Evolutionary conservation across 352 stramenopile species (phyloP).

Genomic region (Pilasporangium apinafurcum): DNA sequence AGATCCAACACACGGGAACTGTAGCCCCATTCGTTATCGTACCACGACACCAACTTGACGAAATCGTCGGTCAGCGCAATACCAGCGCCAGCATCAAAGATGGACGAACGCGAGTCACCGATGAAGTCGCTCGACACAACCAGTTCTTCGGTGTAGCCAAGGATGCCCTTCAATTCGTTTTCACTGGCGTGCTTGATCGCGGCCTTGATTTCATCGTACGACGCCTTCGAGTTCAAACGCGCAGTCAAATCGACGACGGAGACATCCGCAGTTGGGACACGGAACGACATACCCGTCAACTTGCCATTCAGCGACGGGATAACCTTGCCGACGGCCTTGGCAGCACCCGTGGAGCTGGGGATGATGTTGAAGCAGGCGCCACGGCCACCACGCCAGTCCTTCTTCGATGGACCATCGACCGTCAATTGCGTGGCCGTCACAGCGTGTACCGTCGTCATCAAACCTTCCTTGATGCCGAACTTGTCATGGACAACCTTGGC

Average conservation of each 20-base stretch:
- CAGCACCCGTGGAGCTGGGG: conserved; percentile 95
- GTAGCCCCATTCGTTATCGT: conserved; percentile 99
- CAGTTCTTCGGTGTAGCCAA: conserved; percentile 97
- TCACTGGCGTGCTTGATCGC: conserved; percentile 94
- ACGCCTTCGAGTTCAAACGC: conserved; percentile 84
- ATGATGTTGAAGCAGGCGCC: conserved; percentile 99
- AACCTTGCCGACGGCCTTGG: conserved; percentile 99
- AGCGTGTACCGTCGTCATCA: conserved; percentile 99
- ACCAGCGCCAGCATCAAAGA: conserved; percentile 96
- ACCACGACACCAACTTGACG: conserved; percentile 99
- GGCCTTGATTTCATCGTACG: conserved; percentile 98
- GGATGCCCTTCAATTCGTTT: conserved; percentile 94
- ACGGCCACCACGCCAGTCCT: conserved; percentile 98
- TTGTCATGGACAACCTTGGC: conserved; percentile 99
- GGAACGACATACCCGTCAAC: conserved; percentile 91
- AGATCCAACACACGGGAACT: conserved; percentile 95
- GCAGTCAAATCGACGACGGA: conserved; percentile 88
- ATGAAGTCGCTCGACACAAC: conserved; percentile 98
- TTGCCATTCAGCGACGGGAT: conserved; percentile 93
- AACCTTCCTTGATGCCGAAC: conserved; percentile 97
- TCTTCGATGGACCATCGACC: conserved; percentile 97
- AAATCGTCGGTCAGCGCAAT: conserved; percentile 98
- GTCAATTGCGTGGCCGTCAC: conserved; percentile 97
- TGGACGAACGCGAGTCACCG: conserved; percentile 93
- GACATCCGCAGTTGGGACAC: conserved; percentile 86